These are phyloP conservation scores for Apium graveolens DNA, from an alignment of 129 eudicot species.

Conservation along the genomic window DNA sequence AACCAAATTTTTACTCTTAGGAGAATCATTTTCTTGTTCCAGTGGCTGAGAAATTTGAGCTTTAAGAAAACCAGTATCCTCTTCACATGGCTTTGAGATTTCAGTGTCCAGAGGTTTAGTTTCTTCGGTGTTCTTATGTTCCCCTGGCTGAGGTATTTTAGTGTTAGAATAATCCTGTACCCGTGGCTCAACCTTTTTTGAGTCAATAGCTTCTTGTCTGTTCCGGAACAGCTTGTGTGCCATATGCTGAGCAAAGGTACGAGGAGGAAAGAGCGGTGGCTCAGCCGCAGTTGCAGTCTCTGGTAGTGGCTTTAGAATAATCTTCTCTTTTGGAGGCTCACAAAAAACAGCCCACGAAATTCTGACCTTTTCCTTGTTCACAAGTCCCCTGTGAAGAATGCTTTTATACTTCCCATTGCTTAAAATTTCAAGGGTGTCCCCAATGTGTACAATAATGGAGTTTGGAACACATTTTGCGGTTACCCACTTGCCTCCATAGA, in stretches of 20 bases:
- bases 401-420: constrained; percentile 96
- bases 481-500: constrained; percentile 65
- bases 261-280: constrained; percentile 68
- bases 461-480: constrained; percentile 87
- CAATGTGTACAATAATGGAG: constrained; percentile 80
- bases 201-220: constrained; percentile 22
- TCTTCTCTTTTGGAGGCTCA: constrained; percentile 92
- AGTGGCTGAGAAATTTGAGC: neutral
- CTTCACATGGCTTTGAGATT: neutral
- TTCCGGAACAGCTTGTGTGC: constrained; percentile 67
- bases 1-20: neutral
- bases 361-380: constrained; percentile 88
- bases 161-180: neutral
- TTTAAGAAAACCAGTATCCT: neutral
- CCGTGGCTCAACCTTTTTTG: neutral
- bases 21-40: neutral
- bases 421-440: constrained; percentile 81
- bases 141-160: neutral
- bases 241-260: constrained; percentile 83
- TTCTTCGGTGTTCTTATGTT: neutral
- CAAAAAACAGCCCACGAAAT: constrained; percentile 94
- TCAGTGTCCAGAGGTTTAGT: neutral
- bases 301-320: constrained; percentile 67
- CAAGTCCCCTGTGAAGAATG: constrained; percentile 84
- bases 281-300: constrained; percentile 66